Evolutionary conservation across 371 early-diverging fungal species (phyloP), one percentile per base, ranked within the genome.

Genomic region (Mortierella sp.): DNA sequence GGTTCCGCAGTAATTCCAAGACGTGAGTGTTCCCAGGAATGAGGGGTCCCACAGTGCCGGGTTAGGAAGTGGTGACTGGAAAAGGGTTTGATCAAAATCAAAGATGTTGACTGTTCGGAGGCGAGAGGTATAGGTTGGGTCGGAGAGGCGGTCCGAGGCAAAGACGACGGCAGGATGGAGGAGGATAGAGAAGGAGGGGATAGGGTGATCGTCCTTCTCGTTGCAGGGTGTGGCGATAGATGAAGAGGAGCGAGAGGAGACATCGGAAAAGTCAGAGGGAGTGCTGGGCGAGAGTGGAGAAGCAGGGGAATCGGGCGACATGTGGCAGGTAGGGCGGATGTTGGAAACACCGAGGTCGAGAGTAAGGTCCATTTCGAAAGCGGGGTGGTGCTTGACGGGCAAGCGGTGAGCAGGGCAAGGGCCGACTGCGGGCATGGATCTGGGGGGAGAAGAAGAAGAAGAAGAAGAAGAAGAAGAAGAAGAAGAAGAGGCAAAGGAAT

Each of bases 21-120:
- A 77, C 17, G 81, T 86, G 29, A 92, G 62, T 47, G 79, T 74
- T 17, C 92, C 91, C 19, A 71, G 61, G 10, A 89, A 80, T 14
- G 80, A 73, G 0, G 67, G 64, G 28, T 87, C 82, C 92, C 92
- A 92, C 21, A 92, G 80, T 14, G 80, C 78, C 5, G 84, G 82
- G 63, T 89, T 92, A 7, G 92, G 92, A 24, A 83, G 62, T 3
- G 92, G 92, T 17, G 92, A 90, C 21, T 85, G 85, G 76, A 91
- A 91, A 24, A 92, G 80, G 14, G 92, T 91, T 58, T 90, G 88
- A 78, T 91, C 91, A 83, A 91, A 91, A 67, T 92, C 91, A 65
- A 90, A 88, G 21, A 91, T 78, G 7, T 80, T 64, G 34, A 86
- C 67, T 2, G 82, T 63, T 19, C 58, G 68, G 27, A 74, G 28